phyloP scores from a whole-genome alignment of 495 filamentous ascomycete species.

The Neurospora sp. region DNA sequence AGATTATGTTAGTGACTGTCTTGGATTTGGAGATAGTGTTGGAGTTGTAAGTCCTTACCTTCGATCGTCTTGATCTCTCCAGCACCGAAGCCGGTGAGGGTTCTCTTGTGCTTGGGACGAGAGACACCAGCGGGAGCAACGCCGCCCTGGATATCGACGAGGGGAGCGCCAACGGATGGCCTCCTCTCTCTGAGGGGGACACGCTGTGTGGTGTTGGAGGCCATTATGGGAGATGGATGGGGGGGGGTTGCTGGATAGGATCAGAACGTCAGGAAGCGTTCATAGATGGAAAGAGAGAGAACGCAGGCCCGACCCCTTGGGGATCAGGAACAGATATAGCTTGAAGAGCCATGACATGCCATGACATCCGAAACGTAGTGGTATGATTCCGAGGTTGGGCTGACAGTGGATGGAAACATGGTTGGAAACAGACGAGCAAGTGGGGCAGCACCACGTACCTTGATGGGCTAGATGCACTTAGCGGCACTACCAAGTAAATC shows the following conservation, averaged over 20 bases:
- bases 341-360: background rate
- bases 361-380: background rate
- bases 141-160: slow-evolving; percentile 71
- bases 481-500: background rate
- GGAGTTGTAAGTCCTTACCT: slow-evolving; percentile 30
- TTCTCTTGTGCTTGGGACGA: slow-evolving; percentile 93
- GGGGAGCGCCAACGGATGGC: slow-evolving; percentile 70
- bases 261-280: background rate
- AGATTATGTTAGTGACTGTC: slow-evolving; percentile 8
- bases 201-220: slow-evolving; percentile 13
- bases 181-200: slow-evolving; percentile 43
- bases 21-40: background rate
- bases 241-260: background rate
- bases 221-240: background rate
- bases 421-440: background rate
- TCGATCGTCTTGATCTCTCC: slow-evolving; percentile 89
- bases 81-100: slow-evolving; percentile 82
- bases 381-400: background rate
- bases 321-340: background rate
- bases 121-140: slow-evolving; percentile 59
- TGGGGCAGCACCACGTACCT: background rate
- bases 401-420: background rate
- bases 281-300: background rate
- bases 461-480: background rate
- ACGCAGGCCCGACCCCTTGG: background rate